Percentiles rank a stretch among this genome's conserved stretches.
Conservation (phyloP, 345 rosid species). For the Euphorbia lathyris region DNA sequence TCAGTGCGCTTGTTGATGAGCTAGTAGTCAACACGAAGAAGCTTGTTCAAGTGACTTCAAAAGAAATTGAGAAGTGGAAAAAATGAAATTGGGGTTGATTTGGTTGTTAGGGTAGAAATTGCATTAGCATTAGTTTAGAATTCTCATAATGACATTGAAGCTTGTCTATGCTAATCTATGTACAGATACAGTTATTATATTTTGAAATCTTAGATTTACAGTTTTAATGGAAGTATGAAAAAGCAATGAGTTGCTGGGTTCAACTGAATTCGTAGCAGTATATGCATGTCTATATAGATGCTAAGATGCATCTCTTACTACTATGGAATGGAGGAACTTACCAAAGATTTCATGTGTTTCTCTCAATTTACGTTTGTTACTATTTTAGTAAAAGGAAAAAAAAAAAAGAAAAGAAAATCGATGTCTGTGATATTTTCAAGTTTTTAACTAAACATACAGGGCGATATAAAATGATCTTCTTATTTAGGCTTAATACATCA, state of each 20-base stretch:
- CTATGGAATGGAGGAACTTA: background rate
- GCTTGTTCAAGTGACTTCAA: conserved; percentile 56
- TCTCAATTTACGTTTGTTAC: background rate
- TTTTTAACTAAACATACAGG: too few species aligned
- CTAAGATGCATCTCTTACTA: background rate
- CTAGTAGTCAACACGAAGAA: conserved; percentile 59
- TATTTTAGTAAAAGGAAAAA: too few species aligned
- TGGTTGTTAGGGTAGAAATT: conserved; percentile 4
- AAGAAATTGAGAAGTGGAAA: conserved; percentile 83
- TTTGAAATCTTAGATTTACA: background rate
- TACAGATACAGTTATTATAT: background rate
- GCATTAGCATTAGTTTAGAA: background rate
- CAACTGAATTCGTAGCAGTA: too few species aligned
- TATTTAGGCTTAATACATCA: too few species aligned
- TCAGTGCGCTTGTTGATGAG: conserved; percentile 61
- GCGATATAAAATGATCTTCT: too few species aligned
- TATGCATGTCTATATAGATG: background rate
- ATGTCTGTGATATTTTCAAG: too few species aligned
- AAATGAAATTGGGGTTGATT: conserved; percentile 34
- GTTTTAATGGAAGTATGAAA: background rate
- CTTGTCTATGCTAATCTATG: background rate
- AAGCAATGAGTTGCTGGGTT: background rate
- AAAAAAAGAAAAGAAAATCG: too few species aligned
- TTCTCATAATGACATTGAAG: background rate
- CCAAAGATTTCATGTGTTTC: background rate